A percentile compares a stretch with the other conserved stretches of the same genome.
Evolutionary conservation across 108 stramenopile genomes (phyloP).

Genomic region (Fragilaria crotonensis): DNA sequence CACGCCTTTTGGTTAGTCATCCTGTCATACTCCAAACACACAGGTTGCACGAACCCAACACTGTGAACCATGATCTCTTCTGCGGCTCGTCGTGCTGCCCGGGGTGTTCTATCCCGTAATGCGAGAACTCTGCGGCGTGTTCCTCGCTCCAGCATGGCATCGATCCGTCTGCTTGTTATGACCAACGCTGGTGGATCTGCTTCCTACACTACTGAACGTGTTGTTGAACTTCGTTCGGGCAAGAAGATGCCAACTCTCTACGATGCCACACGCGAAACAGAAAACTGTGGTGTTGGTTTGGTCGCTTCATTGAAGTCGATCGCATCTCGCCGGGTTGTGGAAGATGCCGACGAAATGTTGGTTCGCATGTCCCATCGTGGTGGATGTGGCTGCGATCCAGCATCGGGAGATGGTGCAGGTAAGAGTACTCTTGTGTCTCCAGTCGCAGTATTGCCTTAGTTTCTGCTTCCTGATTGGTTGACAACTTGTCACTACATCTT

Average conservation of each 20-base stretch:
- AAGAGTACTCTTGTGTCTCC: conserved; percentile 20
- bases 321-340: conserved; percentile 81
- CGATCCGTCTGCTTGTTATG: background rate
- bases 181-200: background rate
- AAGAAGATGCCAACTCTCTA: conserved; percentile 39
- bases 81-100: background rate
- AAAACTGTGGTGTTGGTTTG: conserved; percentile 88
- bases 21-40: too few species aligned
- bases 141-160: background rate
- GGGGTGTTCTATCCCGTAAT: background rate
- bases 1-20: too few species aligned
- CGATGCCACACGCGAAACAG: conserved; percentile 60
- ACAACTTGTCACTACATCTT: background rate
- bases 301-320: conserved; percentile 82
- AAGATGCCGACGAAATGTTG: conserved; percentile 96
- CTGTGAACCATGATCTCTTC: background rate
- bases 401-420: conserved; percentile 88
- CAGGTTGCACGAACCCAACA: too few species aligned
- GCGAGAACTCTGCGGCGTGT: background rate
- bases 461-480: background rate
- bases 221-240: conserved; percentile 43
- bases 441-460: too few species aligned
- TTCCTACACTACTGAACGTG: conserved; percentile 60
- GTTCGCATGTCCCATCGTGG: conserved; percentile 97
- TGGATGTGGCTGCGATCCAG: conserved; percentile 89